phyloP scores from a whole-genome alignment of 352 stramenopile species.

The Phytophthora capsici region DNA sequence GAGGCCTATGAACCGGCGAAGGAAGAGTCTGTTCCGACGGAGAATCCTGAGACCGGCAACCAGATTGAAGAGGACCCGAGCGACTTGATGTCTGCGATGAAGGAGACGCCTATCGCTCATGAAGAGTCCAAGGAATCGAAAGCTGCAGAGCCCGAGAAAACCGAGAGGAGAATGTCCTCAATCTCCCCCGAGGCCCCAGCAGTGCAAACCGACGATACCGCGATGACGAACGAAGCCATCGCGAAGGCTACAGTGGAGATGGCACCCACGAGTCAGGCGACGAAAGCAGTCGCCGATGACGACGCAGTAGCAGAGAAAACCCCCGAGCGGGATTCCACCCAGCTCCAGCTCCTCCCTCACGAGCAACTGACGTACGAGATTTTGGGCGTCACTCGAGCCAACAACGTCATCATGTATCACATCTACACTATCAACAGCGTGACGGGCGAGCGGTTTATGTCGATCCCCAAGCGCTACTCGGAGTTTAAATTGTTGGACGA shows the following conservation, averaged over 20 bases:
- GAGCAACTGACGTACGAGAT: conserved; percentile 46
- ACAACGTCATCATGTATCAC: conserved; percentile 63
- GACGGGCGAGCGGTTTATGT: conserved; percentile 27
- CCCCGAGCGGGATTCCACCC: conserved; percentile 24
- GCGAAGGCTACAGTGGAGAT: conserved; percentile 31
- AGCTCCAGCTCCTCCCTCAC: conserved; percentile 9
- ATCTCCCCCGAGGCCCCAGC: conserved; percentile 20
- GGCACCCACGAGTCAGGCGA: conserved; percentile 15
- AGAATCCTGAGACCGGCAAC: conserved; percentile 6
- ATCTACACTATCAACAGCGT: conserved; percentile 43
- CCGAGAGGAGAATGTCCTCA: conserved; percentile 22
- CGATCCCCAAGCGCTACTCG: conserved; percentile 55
- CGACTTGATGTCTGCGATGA: conserved; percentile 22
- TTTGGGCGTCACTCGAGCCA: conserved; percentile 46
- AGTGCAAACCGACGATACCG: conserved; percentile 18
- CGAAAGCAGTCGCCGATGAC: conserved; percentile 26
- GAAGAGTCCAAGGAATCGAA: conserved; percentile 23
- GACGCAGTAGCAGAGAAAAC: conserved; percentile 8
- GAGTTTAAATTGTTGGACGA: conserved; percentile 62
- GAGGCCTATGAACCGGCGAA: conserved; percentile 6
- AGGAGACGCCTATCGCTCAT: conserved; percentile 13
- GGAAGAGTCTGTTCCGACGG: not conserved
- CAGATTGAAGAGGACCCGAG: conserved; percentile 22
- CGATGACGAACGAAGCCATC: conserved; percentile 27
- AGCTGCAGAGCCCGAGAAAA: conserved; percentile 3